phyloP scores from a whole-genome alignment of 2,329 filamentous ascomycete genomes.

The Trichoderma lentiforme region DNA sequence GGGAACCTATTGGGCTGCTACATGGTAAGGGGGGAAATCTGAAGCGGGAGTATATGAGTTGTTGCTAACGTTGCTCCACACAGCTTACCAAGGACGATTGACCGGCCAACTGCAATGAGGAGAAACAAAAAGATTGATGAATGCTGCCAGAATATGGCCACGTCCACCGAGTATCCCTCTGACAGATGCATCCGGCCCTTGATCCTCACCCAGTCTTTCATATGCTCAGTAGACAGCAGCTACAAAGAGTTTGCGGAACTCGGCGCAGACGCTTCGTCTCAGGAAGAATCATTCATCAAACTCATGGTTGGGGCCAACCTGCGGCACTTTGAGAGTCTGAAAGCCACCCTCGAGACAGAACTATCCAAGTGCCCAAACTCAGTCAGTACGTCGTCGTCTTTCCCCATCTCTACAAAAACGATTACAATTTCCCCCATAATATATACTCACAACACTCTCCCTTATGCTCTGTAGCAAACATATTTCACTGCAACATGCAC shows the following conservation, averaged over 20 bases:
- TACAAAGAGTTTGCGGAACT: not conserved
- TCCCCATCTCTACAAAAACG: not conserved
- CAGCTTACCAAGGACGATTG: not conserved
- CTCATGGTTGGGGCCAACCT: constrained; percentile 3
- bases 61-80: not conserved
- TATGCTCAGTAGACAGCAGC: not conserved
- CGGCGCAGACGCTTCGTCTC: not conserved
- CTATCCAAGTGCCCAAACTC: not conserved
- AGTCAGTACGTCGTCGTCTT: not conserved
- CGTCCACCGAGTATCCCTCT: constrained; percentile 13
- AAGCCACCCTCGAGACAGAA: not conserved
- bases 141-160: constrained; percentile 6
- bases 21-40: not conserved
- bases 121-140: constrained; percentile 6
- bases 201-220: not conserved
- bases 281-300: not conserved
- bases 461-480: not conserved
- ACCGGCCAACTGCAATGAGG: not conserved
- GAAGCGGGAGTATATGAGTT: not conserved
- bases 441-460: not conserved
- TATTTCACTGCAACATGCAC: constrained; percentile 2
- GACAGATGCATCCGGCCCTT: constrained; percentile 16
- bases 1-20: constrained; percentile 12
- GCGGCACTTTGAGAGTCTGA: not conserved
- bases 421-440: not conserved